Conservation (phyloP, 441 rosid genomes). For the Populus trichocarpa region DNA sequence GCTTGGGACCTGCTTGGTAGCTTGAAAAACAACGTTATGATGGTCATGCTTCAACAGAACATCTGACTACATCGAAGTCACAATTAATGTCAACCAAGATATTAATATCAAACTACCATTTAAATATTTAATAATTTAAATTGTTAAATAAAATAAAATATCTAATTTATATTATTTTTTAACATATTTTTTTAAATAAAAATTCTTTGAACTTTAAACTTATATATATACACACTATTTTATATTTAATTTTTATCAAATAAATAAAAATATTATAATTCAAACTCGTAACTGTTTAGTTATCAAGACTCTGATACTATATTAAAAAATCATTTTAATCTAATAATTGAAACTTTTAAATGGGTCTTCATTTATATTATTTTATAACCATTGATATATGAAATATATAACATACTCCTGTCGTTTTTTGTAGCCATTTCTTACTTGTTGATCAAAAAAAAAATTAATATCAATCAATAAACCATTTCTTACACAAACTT, state of each 20-base stretch:
- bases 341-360: fast-evolving
- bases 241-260: no score
- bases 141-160: no score
- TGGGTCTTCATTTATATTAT: no score
- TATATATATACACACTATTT: no score
- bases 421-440: background rate
- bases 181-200: no score
- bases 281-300: fast-evolving
- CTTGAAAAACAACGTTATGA: background rate
- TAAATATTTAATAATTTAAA: no score
- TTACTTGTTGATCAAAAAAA: no score
- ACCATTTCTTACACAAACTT: background rate
- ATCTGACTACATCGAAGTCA: background rate
- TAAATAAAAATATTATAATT: no score
- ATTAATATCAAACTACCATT: no score
- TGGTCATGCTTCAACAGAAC: background rate
- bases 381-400: background rate
- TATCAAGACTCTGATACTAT: fast-evolving
- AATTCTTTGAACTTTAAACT: no score
- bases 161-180: no score
- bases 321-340: no score
- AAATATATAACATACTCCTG: background rate
- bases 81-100: background rate
- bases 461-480: background rate
- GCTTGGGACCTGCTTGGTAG: background rate